Evolutionary conservation across 495 filamentous ascomycete species (phyloP).

Genomic region (Penicillium malachiteum): DNA sequence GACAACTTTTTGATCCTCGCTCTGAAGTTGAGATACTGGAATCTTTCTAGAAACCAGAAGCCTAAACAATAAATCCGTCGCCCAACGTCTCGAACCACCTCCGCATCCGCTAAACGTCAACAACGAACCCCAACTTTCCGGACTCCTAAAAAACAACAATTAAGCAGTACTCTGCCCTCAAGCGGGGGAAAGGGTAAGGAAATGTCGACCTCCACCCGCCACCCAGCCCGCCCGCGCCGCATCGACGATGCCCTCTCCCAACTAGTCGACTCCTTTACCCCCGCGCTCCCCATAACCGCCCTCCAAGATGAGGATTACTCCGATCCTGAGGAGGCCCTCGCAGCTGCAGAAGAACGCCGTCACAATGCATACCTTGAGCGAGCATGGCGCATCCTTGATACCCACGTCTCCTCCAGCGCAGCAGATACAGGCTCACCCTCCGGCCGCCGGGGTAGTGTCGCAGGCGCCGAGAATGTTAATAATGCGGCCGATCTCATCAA

Average conservation of each 20-base stretch:
- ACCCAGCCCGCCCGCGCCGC: slow-evolving; percentile 42
- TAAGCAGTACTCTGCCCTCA: slow-evolving; percentile 2
- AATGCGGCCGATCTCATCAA: slow-evolving; percentile 91
- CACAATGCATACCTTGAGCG: slow-evolving; percentile 42
- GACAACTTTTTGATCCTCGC: neutral
- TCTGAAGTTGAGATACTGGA: neutral
- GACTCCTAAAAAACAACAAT: slow-evolving; percentile 6
- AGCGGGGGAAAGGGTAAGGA: slow-evolving; percentile 17
- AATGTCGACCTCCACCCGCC: slow-evolving; percentile 37
- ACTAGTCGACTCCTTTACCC: slow-evolving; percentile 52
- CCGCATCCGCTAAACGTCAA: neutral
- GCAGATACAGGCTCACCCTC: slow-evolving; percentile 32
- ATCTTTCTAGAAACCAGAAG: neutral
- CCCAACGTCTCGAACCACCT: slow-evolving; percentile 4
- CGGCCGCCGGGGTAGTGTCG: slow-evolving; percentile 35
- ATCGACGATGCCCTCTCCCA: slow-evolving; percentile 57
- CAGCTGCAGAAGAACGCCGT: slow-evolving; percentile 43
- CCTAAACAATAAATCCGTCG: neutral
- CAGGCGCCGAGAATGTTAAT: slow-evolving; percentile 62
- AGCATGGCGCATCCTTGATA: slow-evolving; percentile 44
- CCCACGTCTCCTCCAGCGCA: slow-evolving; percentile 23
- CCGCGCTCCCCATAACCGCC: slow-evolving; percentile 34
- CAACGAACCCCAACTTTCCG: slow-evolving; percentile 1
- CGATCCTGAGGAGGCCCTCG: slow-evolving; percentile 45
- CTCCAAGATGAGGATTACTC: slow-evolving; percentile 35